These are phyloP conservation scores for Begonia fuchsioides DNA, from an alignment of 306 rosid species.

Conservation along the genomic window DNA sequence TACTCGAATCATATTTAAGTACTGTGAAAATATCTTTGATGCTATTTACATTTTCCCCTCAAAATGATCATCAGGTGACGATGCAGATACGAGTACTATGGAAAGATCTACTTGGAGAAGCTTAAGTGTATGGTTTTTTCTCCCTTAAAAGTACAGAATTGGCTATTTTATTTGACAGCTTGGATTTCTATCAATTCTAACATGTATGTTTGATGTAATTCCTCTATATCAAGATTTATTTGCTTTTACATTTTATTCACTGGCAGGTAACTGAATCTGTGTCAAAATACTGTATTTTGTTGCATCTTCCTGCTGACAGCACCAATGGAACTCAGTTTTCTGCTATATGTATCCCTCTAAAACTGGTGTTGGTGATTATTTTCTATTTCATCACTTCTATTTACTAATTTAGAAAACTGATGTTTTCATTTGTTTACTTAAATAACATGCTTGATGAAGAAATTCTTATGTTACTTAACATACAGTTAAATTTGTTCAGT, in stretches of 20 bases:
- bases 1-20: no score
- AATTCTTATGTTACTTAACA: no score
- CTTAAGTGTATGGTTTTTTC: constrained; percentile 11
- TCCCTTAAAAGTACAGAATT: no score
- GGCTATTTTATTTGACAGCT: no score
- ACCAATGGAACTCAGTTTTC: constrained; percentile 32
- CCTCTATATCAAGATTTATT: not conserved
- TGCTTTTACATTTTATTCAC: not conserved
- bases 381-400: not conserved
- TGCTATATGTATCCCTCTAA: constrained; percentile 39
- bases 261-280: constrained; percentile 35
- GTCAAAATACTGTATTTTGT: constrained; percentile 30
- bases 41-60: no score
- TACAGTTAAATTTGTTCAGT: no score
- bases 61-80: constrained; percentile 19
- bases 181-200: no score
- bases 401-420: no score
- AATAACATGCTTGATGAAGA: no score
- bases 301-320: constrained; percentile 34
- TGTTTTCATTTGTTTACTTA: no score
- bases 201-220: not conserved
- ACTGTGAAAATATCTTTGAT: no score
- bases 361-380: not conserved
- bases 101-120: constrained; percentile 34
- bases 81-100: constrained; percentile 29